These are phyloP conservation scores for Fusarium dlaminii DNA, from an alignment of 2,329 filamentous ascomycete genomes.

Conservation along the genomic window DNA sequence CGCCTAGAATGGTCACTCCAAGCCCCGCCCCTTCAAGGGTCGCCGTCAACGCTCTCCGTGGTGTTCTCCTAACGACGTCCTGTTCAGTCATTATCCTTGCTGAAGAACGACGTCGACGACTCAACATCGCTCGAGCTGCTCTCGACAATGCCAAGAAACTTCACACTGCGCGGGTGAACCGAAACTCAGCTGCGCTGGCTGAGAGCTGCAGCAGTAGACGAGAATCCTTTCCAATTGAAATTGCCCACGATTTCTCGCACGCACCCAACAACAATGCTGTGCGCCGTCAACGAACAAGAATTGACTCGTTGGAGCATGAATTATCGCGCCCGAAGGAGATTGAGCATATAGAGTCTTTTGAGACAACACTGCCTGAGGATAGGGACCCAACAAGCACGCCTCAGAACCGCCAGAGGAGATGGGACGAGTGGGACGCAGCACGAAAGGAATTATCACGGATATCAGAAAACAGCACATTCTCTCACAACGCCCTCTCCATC, in stretches of 20 bases:
- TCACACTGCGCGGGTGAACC: conserved; percentile 51
- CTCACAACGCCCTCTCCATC: conserved; percentile 28
- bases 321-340: neutral
- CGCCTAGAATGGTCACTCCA: conserved; percentile 55
- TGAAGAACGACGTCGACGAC: conserved; percentile 65
- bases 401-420: conserved; percentile 26
- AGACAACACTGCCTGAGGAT: conserved; percentile 2
- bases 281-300: conserved; percentile 43
- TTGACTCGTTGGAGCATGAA: conserved; percentile 5
- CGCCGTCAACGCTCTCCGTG: conserved; percentile 64
- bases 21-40: conserved; percentile 64
- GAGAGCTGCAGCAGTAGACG: conserved; percentile 39
- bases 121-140: conserved; percentile 60
- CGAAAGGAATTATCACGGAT: conserved; percentile 38
- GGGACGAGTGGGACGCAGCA: conserved; percentile 41
- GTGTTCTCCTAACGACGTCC: conserved; percentile 65
- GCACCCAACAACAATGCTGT: conserved; percentile 36
- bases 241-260: conserved; percentile 41
- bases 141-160: conserved; percentile 64
- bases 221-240: conserved; percentile 36
- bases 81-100: conserved; percentile 65
- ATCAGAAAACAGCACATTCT: conserved; percentile 21
- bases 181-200: conserved; percentile 43
- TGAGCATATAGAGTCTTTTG: conserved; percentile 8
- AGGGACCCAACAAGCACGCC: neutral